A percentile compares a stretch with the other conserved stretches of the same genome.
phyloP scores from a whole-genome alignment of 2,329 filamentous ascomycete genomes.

The Onygena corvina region DNA sequence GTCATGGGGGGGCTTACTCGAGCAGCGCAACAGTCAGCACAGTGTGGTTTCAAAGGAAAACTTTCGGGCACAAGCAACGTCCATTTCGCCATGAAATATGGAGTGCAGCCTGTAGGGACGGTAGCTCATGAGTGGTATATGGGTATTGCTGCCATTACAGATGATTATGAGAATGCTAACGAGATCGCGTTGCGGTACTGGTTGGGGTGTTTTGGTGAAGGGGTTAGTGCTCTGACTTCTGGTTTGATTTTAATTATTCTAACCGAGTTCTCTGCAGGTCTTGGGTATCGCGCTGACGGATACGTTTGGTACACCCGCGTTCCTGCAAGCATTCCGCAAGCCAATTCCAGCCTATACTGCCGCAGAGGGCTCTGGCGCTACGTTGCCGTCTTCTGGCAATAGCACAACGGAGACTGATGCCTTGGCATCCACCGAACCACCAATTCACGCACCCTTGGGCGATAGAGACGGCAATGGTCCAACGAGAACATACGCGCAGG shows the following conservation, averaged over 20 bases:
- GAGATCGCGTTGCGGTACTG: conserved; percentile 77
- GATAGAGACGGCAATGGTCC: conserved; percentile 27
- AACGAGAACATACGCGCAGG: conserved; percentile 59
- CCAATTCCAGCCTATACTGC: conserved; percentile 43
- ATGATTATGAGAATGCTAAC: conserved; percentile 73
- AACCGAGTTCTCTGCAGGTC: conserved; percentile 34
- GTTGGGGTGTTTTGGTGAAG: conserved; percentile 81
- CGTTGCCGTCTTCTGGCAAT: conserved; percentile 29
- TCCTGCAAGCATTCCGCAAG: conserved; percentile 70
- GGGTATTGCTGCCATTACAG: conserved; percentile 83
- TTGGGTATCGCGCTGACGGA: conserved; percentile 86
- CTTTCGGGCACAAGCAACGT: conserved; percentile 91
- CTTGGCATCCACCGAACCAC: conserved; percentile 30
- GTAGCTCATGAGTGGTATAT: conserved; percentile 99
- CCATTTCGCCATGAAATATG: conserved; percentile 88
- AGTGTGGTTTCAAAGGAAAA: conserved; percentile 55
- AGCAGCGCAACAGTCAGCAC: conserved; percentile 59
- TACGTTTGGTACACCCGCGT: conserved; percentile 86
- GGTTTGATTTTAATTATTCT: background rate
- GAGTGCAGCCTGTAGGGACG: conserved; percentile 72
- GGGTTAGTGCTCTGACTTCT: conserved; percentile 32
- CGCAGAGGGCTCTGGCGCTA: conserved; percentile 29
- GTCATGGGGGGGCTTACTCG: conserved; percentile 77
- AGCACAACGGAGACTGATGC: conserved; percentile 30
- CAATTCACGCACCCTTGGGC: conserved; percentile 35